Evolutionary conservation across 1,284 basidiomycete genomes (phyloP), one percentile per base, ranked within the genome.

Genomic region (Puccinia triticina): DNA sequence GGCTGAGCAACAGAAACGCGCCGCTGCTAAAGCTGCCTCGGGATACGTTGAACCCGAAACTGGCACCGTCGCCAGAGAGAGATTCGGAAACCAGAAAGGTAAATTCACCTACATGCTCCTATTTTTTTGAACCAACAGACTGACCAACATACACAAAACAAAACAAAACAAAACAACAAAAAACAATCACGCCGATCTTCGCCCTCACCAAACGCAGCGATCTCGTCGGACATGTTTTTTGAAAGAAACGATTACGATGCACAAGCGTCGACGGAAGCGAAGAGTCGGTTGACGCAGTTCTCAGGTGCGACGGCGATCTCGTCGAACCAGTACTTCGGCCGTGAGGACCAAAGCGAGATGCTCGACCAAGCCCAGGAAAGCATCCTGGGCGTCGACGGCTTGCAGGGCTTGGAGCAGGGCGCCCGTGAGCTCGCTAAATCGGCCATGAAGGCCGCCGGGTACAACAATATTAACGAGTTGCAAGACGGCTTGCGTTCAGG

Each of bases 191-290:
- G n/a, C n/a, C 21, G 50, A 50, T 18, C 43, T 43, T 53, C 12
- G 32, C 8, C 32, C 34, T 55, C 3, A 37, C 3, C 55, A 74
- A 11, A 18, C 48, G 11, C 83, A 89, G 94, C 90, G 73, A 98
- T 99, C 87, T 97, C 95, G 5, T 96, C 94, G 1, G 97, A 99
- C 87, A 95, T 96, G 93, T 98, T 94, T 90, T 98, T 98, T 88
- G 94, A 93, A 55, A 91, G 96, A 43, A 93, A 93, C 78, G 88
- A 91, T 26, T 98, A 98, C 88, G 96, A 99, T 87, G 91, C 94
- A 0, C 86, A 88, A 64, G 90, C 91, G 4, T 87, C 91, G 48
- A 88, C 89, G 59, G 95, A 98, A 88, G 94, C 95, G 0, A 93
- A 95, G 86, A 88, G 90, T 29, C 91, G 96, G 12, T 89, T 98